phyloP scores from a whole-genome alignment of 2,329 filamentous ascomycete genomes.

The Aspergillus transmontanensis region DNA sequence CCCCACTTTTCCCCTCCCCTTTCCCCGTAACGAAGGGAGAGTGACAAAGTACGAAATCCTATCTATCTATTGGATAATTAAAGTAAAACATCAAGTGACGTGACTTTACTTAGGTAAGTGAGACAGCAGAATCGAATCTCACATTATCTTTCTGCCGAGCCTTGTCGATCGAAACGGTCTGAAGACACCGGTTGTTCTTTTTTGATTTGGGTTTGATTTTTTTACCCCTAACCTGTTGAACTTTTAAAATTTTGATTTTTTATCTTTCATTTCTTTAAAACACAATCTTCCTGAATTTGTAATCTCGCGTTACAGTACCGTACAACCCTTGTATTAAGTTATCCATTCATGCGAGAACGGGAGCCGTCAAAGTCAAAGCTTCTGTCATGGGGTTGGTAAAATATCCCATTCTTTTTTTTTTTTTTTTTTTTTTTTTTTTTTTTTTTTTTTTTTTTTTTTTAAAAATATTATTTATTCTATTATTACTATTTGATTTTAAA shows the following conservation, averaged over 20 bases:
- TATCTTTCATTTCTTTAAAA: not conserved
- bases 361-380: constrained; percentile 3
- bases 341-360: constrained; percentile 1
- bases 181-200: constrained; percentile 3
- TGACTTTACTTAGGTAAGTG: not conserved
- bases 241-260: not conserved
- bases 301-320: not conserved
- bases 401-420: not conserved
- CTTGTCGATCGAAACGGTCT: constrained; percentile 24
- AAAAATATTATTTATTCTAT: not conserved
- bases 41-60: not conserved
- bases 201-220: not conserved
- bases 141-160: constrained; percentile 7
- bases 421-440: rapidly evolving
- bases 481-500: not conserved
- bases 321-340: not conserved
- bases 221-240: not conserved
- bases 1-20: not conserved
- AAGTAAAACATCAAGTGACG: constrained; percentile 4
- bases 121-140: constrained; percentile 18
- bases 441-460: no score
- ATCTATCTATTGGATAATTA: not conserved
- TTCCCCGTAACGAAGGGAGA: not conserved
- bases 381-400: constrained; percentile 3
- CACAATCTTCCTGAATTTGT: not conserved